These are phyloP conservation scores for Phytophthora uliginosa DNA, from an alignment of 352 stramenopile species.

Conservation along the genomic window DNA sequence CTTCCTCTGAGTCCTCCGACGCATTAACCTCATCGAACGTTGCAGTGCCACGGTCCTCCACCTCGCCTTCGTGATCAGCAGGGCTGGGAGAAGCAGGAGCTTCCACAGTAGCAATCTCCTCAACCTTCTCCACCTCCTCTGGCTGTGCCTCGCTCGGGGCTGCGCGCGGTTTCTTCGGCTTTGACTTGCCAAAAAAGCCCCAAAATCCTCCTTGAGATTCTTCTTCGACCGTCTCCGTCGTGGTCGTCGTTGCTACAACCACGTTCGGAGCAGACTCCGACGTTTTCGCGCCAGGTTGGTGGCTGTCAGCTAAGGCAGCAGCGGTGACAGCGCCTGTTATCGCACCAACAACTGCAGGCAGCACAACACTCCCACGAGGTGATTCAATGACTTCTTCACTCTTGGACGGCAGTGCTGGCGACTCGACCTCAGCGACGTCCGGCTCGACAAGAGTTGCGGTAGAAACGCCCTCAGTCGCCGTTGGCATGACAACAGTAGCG, in stretches of 20 bases:
- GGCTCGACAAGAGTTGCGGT: background rate
- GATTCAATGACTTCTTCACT: background rate
- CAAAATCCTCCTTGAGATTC: constrained; percentile 32
- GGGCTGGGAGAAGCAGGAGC: background rate
- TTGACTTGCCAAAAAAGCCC: constrained; percentile 33
- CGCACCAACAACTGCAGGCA: background rate
- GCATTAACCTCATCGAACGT: background rate
- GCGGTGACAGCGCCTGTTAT: background rate
- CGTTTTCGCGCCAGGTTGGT: background rate
- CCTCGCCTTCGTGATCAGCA: background rate
- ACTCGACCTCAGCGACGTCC: background rate
- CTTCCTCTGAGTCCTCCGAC: constrained; percentile 8
- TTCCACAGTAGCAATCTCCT: background rate
- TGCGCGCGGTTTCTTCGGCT: constrained; percentile 8
- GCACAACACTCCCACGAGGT: background rate
- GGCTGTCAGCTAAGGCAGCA: background rate
- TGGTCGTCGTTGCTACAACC: background rate
- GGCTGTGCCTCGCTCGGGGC: background rate
- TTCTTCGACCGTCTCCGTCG: constrained; percentile 1
- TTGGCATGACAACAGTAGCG: background rate
- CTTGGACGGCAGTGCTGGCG: background rate
- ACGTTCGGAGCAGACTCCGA: background rate
- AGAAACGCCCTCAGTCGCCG: background rate
- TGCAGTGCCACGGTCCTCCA: background rate
- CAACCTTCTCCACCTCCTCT: constrained; percentile 4